phyloP scores from a whole-genome alignment of 257 asterid genomes.

The Nicotiana sylvestris region DNA sequence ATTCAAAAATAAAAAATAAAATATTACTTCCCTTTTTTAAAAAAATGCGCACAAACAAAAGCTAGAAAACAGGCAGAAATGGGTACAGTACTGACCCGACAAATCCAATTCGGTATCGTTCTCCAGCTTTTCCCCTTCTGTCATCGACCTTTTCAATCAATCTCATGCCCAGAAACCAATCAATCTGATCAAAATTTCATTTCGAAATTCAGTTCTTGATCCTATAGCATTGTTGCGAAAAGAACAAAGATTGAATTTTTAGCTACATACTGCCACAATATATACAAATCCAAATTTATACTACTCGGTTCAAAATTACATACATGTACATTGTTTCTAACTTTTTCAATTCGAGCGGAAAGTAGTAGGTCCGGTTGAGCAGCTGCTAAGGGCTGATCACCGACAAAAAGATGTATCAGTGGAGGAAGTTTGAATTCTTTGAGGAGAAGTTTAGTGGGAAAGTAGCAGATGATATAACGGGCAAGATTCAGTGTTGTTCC shows the following conservation, averaged over 20 bases:
- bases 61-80: neutral
- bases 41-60: neutral
- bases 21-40: neutral
- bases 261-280: neutral
- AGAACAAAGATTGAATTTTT: neutral
- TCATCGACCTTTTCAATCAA: neutral
- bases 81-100: neutral
- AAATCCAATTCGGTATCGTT: neutral
- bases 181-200: neutral
- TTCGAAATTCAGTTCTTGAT: neutral
- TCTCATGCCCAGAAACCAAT: neutral
- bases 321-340: neutral
- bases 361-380: neutral
- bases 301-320: neutral
- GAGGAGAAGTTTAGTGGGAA: conserved; percentile 69
- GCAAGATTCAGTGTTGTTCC: conserved; percentile 66
- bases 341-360: neutral
- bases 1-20: too few species aligned
- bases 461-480: conserved; percentile 50
- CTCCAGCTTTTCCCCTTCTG: neutral
- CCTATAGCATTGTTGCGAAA: neutral
- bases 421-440: conserved; percentile 96
- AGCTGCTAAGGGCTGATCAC: neutral
- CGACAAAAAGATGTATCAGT: conserved; percentile 57
- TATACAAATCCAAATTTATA: neutral